These are phyloP conservation scores for Paramyrothecium roridum DNA, from an alignment of 2,329 filamentous ascomycete genomes.

Conservation along the genomic window DNA sequence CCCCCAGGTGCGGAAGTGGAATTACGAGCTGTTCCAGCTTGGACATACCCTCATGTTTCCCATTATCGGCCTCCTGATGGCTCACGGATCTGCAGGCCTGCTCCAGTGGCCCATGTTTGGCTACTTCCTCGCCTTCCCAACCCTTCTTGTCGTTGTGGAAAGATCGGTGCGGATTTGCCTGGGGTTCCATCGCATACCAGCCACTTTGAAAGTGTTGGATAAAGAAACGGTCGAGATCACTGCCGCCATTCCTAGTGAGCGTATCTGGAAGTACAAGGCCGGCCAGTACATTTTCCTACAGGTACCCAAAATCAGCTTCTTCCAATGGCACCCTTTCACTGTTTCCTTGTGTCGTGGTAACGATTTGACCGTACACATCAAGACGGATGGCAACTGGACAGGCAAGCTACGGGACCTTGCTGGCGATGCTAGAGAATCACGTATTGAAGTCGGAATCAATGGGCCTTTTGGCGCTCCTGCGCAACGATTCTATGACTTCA, in stretches of 20 bases:
- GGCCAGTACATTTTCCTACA: conserved; percentile 57
- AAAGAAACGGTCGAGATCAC: conserved; percentile 50
- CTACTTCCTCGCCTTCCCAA: conserved; percentile 53
- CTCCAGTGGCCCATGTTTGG: conserved; percentile 55
- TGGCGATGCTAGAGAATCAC: conserved; percentile 24
- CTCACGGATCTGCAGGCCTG: conserved; percentile 47
- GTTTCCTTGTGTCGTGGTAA: conserved; percentile 52
- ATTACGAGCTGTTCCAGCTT: conserved; percentile 55
- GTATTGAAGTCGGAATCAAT: conserved; percentile 50
- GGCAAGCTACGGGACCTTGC: conserved; percentile 39
- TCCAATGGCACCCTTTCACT: conserved; percentile 60
- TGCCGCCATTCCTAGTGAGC: conserved; percentile 41
- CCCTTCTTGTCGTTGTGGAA: conserved; percentile 47
- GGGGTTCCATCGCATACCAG: conserved; percentile 46
- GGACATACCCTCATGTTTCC: conserved; percentile 57
- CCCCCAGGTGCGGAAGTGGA: conserved; percentile 46
- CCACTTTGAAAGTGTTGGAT: conserved; percentile 46
- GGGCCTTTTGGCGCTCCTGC: conserved; percentile 57
- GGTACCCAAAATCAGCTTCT: conserved; percentile 48
- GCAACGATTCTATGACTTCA: conserved; percentile 56
- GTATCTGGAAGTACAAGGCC: conserved; percentile 51
- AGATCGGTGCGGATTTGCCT: conserved; percentile 39
- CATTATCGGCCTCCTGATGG: conserved; percentile 52
- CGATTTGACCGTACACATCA: conserved; percentile 54
- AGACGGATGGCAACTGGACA: conserved; percentile 57